phyloP scores from a whole-genome alignment of 768 basidiomycete genomes.

The Amanita exitialis region DNA sequence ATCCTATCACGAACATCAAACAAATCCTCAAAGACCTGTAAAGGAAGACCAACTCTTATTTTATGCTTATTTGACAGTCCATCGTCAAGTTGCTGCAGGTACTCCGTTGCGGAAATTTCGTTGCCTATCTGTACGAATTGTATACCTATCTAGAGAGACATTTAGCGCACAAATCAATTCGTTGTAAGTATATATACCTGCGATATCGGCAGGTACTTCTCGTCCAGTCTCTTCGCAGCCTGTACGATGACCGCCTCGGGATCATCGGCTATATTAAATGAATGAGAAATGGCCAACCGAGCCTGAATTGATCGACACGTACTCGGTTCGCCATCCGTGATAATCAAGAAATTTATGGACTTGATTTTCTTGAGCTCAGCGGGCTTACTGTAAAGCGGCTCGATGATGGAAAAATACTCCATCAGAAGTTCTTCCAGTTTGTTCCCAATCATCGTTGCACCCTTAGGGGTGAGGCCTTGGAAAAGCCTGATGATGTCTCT shows the following conservation, averaged over 20 bases:
- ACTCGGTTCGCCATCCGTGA: slow-evolving; percentile 61
- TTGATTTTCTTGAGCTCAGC: slow-evolving; percentile 28
- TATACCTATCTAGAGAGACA: slow-evolving; percentile 41
- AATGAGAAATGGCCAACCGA: background rate
- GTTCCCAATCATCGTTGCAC: slow-evolving; percentile 33
- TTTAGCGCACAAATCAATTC: background rate
- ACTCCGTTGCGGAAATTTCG: slow-evolving; percentile 26
- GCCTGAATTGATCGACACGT: slow-evolving; percentile 12
- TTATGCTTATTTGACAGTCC: slow-evolving; percentile 29
- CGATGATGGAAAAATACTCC: slow-evolving; percentile 4
- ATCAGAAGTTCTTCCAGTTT: slow-evolving; percentile 22
- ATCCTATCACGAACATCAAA: slow-evolving; percentile 26
- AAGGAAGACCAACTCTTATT: slow-evolving; percentile 26
- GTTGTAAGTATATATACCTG: slow-evolving; percentile 29
- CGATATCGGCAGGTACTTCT: slow-evolving; percentile 35
- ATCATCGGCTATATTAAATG: slow-evolving; percentile 33
- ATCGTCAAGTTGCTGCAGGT: slow-evolving; percentile 47
- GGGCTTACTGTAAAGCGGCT: background rate
- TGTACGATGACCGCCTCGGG: slow-evolving; percentile 37
- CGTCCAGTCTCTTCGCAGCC: slow-evolving; percentile 40
- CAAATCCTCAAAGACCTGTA: too few relatives aligned
- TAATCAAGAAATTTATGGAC: slow-evolving; percentile 46
- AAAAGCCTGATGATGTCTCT: slow-evolving; percentile 31
- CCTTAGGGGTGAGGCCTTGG: slow-evolving; percentile 28
- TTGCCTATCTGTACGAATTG: slow-evolving; percentile 69